Conservation (phyloP, 495 filamentous ascomycete species). For the Aspergillus diversus region DNA sequence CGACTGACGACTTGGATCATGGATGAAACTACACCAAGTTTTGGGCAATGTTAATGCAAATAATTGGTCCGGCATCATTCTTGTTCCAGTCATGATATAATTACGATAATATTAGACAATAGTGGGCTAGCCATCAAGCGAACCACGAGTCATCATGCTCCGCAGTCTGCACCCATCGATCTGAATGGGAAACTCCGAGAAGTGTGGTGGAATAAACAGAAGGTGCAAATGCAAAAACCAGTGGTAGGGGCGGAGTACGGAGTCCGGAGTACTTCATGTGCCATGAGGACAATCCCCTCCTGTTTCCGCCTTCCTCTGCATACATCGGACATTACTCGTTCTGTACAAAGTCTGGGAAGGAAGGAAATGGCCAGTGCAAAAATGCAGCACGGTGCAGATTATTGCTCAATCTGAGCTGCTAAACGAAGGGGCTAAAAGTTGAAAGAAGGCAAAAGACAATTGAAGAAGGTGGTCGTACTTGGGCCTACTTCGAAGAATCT, state of each 20-base stretch:
- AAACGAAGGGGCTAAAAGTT: background rate
- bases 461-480: conserved; percentile 14
- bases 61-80: background rate
- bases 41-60: background rate
- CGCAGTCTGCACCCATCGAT: background rate
- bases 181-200: conserved; percentile 3
- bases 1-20: conserved; percentile 2
- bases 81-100: no score
- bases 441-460: conserved; percentile 3
- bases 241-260: conserved; percentile 8
- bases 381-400: background rate
- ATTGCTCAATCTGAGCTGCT: conserved; percentile 2
- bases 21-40: background rate
- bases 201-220: background rate
- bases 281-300: background rate
- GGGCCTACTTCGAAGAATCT: conserved; percentile 22
- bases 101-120: background rate
- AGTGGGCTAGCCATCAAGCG: background rate
- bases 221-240: background rate
- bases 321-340: no score
- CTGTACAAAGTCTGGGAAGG: background rate
- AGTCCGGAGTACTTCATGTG: conserved; percentile 17
- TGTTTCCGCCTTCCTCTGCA: background rate
- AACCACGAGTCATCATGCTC: background rate
- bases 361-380: background rate